These are phyloP conservation scores for Apiospora hydei DNA, from an alignment of 2,329 filamentous ascomycete species.

Conservation along the genomic window DNA sequence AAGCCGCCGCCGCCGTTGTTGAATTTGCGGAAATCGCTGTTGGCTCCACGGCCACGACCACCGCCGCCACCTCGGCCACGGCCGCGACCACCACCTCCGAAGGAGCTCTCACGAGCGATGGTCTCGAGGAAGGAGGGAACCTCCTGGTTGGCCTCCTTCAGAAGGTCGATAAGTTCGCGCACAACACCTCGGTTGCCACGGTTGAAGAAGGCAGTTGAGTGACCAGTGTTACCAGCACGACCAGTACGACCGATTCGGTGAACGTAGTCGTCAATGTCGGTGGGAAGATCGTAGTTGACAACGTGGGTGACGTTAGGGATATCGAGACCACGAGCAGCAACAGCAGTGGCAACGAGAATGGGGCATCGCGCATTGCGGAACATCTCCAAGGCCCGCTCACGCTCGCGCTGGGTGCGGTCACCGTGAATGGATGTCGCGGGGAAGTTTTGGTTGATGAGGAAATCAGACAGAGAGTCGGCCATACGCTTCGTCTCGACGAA, in stretches of 20 bases:
- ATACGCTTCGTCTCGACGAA: slow-evolving; percentile 99
- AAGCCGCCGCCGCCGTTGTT: slow-evolving; percentile 61
- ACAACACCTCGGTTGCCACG: slow-evolving; percentile 98
- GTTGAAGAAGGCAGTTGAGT: slow-evolving; percentile 99
- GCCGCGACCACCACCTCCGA: slow-evolving; percentile 70
- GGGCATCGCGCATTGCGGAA: slow-evolving; percentile 96
- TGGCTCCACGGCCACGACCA: slow-evolving; percentile 75
- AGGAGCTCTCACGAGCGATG: slow-evolving; percentile 93
- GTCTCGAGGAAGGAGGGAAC: slow-evolving; percentile 93
- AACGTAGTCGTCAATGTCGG: slow-evolving; percentile 98
- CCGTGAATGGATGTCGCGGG: slow-evolving; percentile 98
- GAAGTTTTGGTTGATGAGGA: slow-evolving; percentile 98
- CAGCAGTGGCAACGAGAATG: slow-evolving; percentile 95
- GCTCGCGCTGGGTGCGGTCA: slow-evolving; percentile 97
- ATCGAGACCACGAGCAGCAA: slow-evolving; percentile 89
- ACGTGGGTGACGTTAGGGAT: slow-evolving; percentile 98
- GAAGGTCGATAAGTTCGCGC: slow-evolving; percentile 92
- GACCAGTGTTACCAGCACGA: slow-evolving; percentile 98
- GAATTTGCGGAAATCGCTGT: slow-evolving; percentile 89
- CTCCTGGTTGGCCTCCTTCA: slow-evolving; percentile 99
- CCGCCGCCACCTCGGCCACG: slow-evolving; percentile 72
- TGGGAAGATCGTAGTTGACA: slow-evolving; percentile 99
- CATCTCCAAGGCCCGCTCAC: slow-evolving; percentile 96
- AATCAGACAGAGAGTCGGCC: slow-evolving; percentile 97
- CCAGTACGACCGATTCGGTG: slow-evolving; percentile 99